Evolutionary conservation across 257 asterid genomes (phyloP).

Genomic region (Parsonsia alboflavescens): DNA sequence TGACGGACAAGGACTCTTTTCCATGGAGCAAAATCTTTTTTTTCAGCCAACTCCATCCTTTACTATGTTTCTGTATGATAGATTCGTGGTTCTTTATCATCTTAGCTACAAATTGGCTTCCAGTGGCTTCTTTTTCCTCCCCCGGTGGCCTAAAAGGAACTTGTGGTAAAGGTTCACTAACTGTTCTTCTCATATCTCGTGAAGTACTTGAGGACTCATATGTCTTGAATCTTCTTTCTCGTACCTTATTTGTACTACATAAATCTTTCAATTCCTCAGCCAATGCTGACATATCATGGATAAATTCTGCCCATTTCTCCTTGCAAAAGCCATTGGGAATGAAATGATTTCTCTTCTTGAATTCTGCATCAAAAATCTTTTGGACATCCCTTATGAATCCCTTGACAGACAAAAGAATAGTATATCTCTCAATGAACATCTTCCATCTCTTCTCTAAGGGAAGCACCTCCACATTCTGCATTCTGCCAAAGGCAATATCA

Average conservation of each 20-base stretch:
- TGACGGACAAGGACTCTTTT: slow-evolving; percentile 20
- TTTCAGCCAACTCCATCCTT: slow-evolving; percentile 19
- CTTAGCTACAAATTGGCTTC: slow-evolving; percentile 33
- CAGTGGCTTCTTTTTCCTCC: slow-evolving; percentile 21
- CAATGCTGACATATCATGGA: slow-evolving; percentile 29
- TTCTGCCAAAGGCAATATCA: slow-evolving; percentile 58
- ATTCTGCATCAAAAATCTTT: slow-evolving; percentile 24
- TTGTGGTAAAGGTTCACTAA: slow-evolving; percentile 38
- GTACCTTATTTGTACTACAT: slow-evolving; percentile 17
- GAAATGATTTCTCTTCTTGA: slow-evolving; percentile 19
- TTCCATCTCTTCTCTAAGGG: slow-evolving; percentile 70
- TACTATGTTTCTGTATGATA: slow-evolving; percentile 32
- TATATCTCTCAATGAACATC: slow-evolving; percentile 49
- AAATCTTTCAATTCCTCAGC: slow-evolving; percentile 30
- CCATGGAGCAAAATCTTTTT: slow-evolving; percentile 16
- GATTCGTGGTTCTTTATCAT: slow-evolving; percentile 44
- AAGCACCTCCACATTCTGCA: slow-evolving; percentile 42
- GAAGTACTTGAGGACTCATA: background rate
- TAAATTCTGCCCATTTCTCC: slow-evolving; percentile 33
- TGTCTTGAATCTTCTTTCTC: background rate
- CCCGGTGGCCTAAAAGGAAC: slow-evolving; percentile 4
- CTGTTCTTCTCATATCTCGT: slow-evolving; percentile 20
- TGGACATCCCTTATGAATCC: slow-evolving; percentile 42
- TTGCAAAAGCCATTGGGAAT: slow-evolving; percentile 17
- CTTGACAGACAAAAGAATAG: slow-evolving; percentile 31